phyloP scores from a whole-genome alignment of 2,329 filamentous ascomycete species.

The Huntiella moniliformis region DNA sequence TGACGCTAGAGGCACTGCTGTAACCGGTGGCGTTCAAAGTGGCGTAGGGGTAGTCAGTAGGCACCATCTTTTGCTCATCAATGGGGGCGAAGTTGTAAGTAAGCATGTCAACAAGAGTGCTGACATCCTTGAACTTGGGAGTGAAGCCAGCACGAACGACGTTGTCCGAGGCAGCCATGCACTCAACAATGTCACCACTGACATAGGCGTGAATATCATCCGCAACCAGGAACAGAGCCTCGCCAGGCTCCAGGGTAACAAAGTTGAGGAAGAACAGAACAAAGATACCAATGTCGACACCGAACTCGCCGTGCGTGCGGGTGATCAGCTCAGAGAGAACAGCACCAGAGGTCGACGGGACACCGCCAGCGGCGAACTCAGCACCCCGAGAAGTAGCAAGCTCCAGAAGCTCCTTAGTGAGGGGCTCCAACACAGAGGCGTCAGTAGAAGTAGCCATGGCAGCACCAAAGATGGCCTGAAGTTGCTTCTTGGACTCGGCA shows the following conservation, averaged over 20 bases:
- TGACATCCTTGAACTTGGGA: conserved; percentile 93
- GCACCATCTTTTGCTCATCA: conserved; percentile 80
- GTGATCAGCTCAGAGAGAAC: conserved; percentile 60
- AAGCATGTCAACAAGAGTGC: conserved; percentile 73
- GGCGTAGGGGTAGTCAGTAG: conserved; percentile 68
- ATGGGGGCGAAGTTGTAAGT: conserved; percentile 95
- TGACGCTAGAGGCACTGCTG: conserved; percentile 50
- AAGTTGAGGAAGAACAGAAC: conserved; percentile 97
- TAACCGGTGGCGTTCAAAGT: conserved; percentile 70
- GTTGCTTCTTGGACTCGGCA: conserved; percentile 49
- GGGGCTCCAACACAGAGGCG: conserved; percentile 30
- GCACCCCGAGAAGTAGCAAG: conserved; percentile 49
- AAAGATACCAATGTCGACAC: conserved; percentile 77
- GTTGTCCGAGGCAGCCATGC: conserved; percentile 98
- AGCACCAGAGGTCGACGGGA: conserved; percentile 45
- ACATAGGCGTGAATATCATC: conserved; percentile 96
- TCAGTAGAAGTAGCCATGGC: conserved; percentile 63
- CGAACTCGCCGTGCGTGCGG: conserved; percentile 68
- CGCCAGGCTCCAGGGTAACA: conserved; percentile 68
- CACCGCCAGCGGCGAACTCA: conserved; percentile 57
- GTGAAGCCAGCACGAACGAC: conserved; percentile 95
- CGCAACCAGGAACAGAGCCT: conserved; percentile 88
- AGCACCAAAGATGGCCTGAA: conserved; percentile 56
- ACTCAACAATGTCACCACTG: conserved; percentile 89
- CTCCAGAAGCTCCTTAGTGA: conserved; percentile 41